Percentiles rank a stretch among this genome's conserved stretches.
Conservation (phyloP, 192 early-diverging fungal species). For the Coemansia sp. region DNA sequence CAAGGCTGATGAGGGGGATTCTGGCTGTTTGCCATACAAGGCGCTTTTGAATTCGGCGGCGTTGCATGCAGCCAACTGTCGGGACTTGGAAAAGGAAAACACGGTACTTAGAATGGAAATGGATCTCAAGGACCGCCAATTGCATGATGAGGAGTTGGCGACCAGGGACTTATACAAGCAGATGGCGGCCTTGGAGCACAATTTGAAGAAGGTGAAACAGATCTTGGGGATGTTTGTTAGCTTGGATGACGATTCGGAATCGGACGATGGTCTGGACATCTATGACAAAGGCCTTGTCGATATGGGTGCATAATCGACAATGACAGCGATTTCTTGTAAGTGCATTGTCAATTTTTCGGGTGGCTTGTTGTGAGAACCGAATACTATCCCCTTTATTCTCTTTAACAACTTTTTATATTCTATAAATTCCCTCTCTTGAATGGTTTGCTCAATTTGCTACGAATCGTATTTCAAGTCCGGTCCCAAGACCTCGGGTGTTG, state of each 20-base stretch:
- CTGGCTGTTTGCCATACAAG: not conserved
- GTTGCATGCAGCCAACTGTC: not conserved
- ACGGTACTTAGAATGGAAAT: not conserved
- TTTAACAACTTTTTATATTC: not conserved
- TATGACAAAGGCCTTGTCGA: too few relatives aligned
- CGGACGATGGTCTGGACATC: too few relatives aligned
- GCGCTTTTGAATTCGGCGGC: not conserved
- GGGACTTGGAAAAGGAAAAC: not conserved
- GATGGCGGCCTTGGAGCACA: not conserved
- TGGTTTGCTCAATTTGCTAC: slow-evolving; percentile 13
- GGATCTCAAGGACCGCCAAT: not conserved
- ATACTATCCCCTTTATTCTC: not conserved
- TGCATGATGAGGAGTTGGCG: not conserved
- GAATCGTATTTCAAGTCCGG: slow-evolving; percentile 15
- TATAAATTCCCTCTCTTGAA: not conserved
- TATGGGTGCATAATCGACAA: too few relatives aligned
- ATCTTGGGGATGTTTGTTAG: too few relatives aligned
- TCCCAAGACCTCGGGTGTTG: not conserved
- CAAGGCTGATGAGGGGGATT: not conserved
- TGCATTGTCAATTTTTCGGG: too few relatives aligned
- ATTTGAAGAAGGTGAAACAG: not conserved
- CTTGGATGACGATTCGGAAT: not conserved
- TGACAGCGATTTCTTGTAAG: too few relatives aligned
- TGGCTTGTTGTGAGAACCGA: too few relatives aligned
- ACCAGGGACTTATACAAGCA: not conserved